Evolutionary conservation across 2,329 filamentous ascomycete genomes (phyloP).

Genomic region (Penicillium sp.): DNA sequence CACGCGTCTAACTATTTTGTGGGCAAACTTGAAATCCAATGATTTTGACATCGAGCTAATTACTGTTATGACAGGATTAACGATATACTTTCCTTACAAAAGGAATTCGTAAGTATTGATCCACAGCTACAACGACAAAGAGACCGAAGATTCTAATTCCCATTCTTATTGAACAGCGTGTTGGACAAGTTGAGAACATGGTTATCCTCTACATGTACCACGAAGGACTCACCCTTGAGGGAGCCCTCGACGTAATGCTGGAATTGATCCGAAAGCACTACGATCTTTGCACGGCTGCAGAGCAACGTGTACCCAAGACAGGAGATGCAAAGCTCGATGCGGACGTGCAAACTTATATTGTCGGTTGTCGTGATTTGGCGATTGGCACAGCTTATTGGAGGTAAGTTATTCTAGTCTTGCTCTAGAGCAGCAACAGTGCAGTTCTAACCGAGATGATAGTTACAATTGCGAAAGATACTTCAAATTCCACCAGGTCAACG

Average conservation of each 20-base stretch:
- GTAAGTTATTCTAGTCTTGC: neutral
- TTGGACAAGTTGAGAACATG: conserved; percentile 3
- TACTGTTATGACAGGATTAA: neutral
- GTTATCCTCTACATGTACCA: conserved; percentile 7
- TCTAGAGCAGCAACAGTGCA: neutral
- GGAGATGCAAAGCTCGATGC: conserved; percentile 1
- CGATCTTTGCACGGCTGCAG: conserved; percentile 5
- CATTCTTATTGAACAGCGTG: neutral
- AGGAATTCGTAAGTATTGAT: neutral
- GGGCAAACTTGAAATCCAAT: neutral
- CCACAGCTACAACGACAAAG: neutral
- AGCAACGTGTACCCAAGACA: conserved; percentile 1
- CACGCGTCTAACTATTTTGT: neutral
- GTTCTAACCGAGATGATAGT: neutral
- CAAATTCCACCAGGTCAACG: conserved; percentile 7
- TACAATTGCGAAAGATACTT: conserved; percentile 8
- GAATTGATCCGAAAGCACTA: conserved; percentile 1
- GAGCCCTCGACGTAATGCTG: conserved; percentile 1
- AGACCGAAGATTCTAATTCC: neutral
- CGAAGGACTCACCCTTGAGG: conserved; percentile 1
- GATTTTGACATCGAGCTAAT: neutral
- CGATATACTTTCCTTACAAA: conserved; percentile 1
- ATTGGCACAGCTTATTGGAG: conserved; percentile 7
- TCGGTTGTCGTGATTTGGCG: conserved; percentile 4
- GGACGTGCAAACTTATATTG: conserved; percentile 1